Percentiles rank a stretch among this genome's conserved stretches.
Evolutionary conservation across 2,329 filamentous ascomycete genomes (phyloP).

Genomic region (Zalaria sp.): DNA sequence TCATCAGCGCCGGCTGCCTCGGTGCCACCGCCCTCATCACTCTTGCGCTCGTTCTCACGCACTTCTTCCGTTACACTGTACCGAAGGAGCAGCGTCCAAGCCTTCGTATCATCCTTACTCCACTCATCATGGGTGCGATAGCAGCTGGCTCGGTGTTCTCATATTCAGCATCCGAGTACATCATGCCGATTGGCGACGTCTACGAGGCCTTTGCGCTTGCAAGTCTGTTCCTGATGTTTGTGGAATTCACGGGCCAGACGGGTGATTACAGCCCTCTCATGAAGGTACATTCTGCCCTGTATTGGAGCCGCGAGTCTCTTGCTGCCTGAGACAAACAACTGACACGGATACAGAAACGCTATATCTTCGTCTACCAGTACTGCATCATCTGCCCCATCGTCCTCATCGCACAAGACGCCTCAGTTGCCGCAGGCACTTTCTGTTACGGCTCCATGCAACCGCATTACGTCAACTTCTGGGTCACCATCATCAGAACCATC

Average conservation of each 20-base stretch:
- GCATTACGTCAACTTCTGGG: constrained; percentile 12
- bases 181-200: constrained; percentile 13
- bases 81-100: constrained; percentile 18
- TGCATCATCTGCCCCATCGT: constrained; percentile 11
- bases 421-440: constrained; percentile 11
- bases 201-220: constrained; percentile 17
- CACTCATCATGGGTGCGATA: constrained; percentile 10
- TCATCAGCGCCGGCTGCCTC: constrained; percentile 7
- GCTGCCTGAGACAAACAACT: constrained; percentile 2
- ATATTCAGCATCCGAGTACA: constrained; percentile 14
- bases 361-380: constrained; percentile 16
- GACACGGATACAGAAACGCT: constrained; percentile 6
- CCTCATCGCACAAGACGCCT: constrained; percentile 11
- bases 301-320: constrained; percentile 1
- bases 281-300: constrained; percentile 1
- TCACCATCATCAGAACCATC: constrained; percentile 8
- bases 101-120: constrained; percentile 13
- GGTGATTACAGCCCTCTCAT: constrained; percentile 7
- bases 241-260: constrained; percentile 12
- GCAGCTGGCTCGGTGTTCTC: constrained; percentile 11
- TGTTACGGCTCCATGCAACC: constrained; percentile 11
- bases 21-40: constrained; percentile 8
- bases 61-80: constrained; percentile 13
- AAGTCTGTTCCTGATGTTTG: constrained; percentile 13
- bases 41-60: constrained; percentile 11